Evolutionary conservation across 2,329 filamentous ascomycete genomes (phyloP), one percentile per base, ranked within the genome.

Genomic region (Colletotrichum gigasporum): DNA sequence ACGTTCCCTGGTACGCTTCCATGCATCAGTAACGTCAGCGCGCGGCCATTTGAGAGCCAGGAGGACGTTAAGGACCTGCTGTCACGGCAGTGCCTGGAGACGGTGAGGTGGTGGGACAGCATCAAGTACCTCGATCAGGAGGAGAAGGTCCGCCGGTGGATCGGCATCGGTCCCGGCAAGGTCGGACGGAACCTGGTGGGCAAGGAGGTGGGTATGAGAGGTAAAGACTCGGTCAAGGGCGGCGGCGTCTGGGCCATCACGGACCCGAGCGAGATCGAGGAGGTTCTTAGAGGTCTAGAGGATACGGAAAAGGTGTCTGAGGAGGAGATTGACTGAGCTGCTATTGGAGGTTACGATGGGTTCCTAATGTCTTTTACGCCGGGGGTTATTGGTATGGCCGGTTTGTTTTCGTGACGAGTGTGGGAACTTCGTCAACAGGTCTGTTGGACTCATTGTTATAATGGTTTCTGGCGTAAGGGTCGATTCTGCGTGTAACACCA

Each of bases 191-290:
- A 97, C 75, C 82, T 98, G 7, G 94, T 98, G 1, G 94, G 94
- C 11, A 97, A 97, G 78, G 95, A 97, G 78, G 94, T 97, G 3
- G 94, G 94, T 9, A 94, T 96, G 88, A 87, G 88, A 51, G 89
- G 88, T 20, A 87, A 90, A 71, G 92, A 96, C 58, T 81, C 86
- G 14, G 87, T 95, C 50, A 96, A 95, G 74, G 94, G 94, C 2
- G 94, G 94, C 50, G 95, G 95, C 2, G 94, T 97, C 0, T 97
- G 94, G 94, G 94, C 91, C 4, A 92, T 97, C 56, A 94, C 89
- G 9, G 90, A 94, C 74, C 93, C 94, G 8, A 85, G 83, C 58
- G 91, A 93, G 75, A 86, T 93, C 47, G 90, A 94, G 67, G 87
- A 91, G 67, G 86, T 90, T 44, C 74, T 93, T 37, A 82, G 79